Evolutionary conservation across 2,329 filamentous ascomycete genomes (phyloP).

Genomic region (Knufia fluminis): DNA sequence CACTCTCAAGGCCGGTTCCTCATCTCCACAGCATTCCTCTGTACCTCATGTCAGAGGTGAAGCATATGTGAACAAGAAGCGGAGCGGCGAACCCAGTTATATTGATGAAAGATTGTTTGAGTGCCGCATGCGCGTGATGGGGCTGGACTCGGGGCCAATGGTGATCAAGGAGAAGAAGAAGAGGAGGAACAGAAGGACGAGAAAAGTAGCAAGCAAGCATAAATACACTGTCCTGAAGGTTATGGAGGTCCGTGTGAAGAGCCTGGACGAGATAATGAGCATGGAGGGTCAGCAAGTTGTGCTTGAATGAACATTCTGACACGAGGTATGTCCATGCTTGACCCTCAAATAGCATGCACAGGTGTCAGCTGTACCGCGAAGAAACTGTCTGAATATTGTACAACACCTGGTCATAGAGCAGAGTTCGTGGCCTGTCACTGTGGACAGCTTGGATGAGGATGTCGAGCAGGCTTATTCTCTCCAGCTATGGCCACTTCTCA

Average conservation of each 20-base stretch:
- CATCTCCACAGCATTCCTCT: slow-evolving; percentile 3
- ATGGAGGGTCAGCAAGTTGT: slow-evolving; percentile 33
- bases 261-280: slow-evolving; percentile 43
- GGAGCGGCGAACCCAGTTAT: slow-evolving; percentile 36
- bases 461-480: too few relatives aligned
- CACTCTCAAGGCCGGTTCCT: slow-evolving; percentile 62
- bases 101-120: slow-evolving; percentile 76
- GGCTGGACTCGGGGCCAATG: slow-evolving; percentile 66
- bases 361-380: neutral
- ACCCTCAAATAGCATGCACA: neutral
- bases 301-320: slow-evolving; percentile 12
- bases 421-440: neutral
- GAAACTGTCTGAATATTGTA: neutral
- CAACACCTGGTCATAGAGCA: neutral
- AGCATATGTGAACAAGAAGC: slow-evolving; percentile 17
- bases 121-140: slow-evolving; percentile 76
- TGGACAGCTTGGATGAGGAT: neutral
- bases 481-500: too few relatives aligned
- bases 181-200: slow-evolving; percentile 56
- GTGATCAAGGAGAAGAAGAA: slow-evolving; percentile 51
- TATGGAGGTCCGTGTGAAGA: slow-evolving; percentile 65
- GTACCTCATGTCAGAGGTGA: slow-evolving; percentile 31
- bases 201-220: slow-evolving; percentile 80
- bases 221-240: slow-evolving; percentile 78
- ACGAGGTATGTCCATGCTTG: too few relatives aligned